Evolutionary conservation across 768 basidiomycete genomes (phyloP).

Genomic region (Gymnopilus junonius): DNA sequence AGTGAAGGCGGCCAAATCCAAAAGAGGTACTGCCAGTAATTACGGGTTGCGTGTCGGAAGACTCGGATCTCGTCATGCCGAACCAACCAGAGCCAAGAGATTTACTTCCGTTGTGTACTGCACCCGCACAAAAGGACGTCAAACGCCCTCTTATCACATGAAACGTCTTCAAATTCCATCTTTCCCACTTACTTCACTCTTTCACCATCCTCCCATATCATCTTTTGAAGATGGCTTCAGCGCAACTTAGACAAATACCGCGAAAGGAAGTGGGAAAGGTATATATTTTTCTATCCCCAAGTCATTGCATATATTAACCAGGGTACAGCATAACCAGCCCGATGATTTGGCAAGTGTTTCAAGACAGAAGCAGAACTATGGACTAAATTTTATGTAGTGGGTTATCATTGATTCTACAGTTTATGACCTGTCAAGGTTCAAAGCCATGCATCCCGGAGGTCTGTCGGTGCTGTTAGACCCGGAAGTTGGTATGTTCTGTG

Average conservation of each 20-base stretch:
- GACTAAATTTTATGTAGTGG: slow-evolving; percentile 53
- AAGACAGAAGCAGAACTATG: not conserved
- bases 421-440: slow-evolving; percentile 81
- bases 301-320: not conserved
- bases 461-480: slow-evolving; percentile 69
- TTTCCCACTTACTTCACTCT: not conserved
- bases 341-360: slow-evolving; percentile 67
- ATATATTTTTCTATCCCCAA: not conserved
- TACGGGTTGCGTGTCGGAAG: not conserved
- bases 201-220: slow-evolving; percentile 4
- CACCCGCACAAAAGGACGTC: not conserved
- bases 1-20: not conserved
- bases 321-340: slow-evolving; percentile 67
- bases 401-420: slow-evolving; percentile 84
- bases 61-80: not conserved
- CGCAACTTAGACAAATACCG: slow-evolving; percentile 34
- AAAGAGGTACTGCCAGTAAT: not conserved
- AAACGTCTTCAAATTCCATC: slow-evolving; percentile 10
- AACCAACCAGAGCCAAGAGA: not conserved
- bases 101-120: not conserved
- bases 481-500: slow-evolving; percentile 61
- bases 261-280: slow-evolving; percentile 39
- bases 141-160: slow-evolving; percentile 24
- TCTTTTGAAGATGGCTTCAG: slow-evolving; percentile 11
- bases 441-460: slow-evolving; percentile 83